Percentiles rank a stretch among this genome's conserved stretches.
phyloP scores from a whole-genome alignment of 768 basidiomycete genomes.

The Russula sp. region DNA sequence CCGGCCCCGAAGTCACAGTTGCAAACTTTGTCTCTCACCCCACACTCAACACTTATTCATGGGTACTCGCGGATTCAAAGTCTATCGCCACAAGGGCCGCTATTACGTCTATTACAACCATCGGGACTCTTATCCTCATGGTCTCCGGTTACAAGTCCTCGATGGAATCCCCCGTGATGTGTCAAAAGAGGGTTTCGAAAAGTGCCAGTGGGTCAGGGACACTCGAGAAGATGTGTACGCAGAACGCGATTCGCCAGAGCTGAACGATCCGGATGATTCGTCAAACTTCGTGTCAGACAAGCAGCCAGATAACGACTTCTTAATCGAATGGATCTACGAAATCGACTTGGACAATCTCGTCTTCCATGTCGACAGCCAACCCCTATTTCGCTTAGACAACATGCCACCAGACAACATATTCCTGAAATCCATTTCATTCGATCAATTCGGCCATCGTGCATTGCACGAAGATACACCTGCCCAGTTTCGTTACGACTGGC shows the following conservation, averaged over 20 bases:
- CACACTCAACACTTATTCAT: too few relatives aligned
- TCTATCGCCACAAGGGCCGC: background rate
- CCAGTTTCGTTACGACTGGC: background rate
- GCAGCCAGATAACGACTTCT: background rate
- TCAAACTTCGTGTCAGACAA: background rate
- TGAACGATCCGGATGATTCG: background rate
- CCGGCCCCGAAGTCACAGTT: too few relatives aligned
- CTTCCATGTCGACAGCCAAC: background rate
- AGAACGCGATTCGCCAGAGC: background rate
- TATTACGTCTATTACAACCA: background rate
- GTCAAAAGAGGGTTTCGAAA: background rate
- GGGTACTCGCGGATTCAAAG: background rate
- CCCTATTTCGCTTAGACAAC: background rate
- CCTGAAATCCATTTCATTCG: background rate
- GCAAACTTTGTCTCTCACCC: too few relatives aligned
- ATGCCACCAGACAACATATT: background rate
- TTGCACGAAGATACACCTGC: background rate
- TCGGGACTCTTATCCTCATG: background rate
- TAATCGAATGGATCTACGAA: background rate
- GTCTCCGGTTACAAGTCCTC: background rate
- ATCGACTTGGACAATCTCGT: slow-evolving; percentile 1
- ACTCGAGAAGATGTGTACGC: background rate
- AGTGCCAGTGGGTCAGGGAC: background rate
- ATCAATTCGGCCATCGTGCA: background rate
- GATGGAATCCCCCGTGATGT: background rate